Conservation (phyloP, 2,329 filamentous ascomycete species). For the Penicillium sp. region DNA sequence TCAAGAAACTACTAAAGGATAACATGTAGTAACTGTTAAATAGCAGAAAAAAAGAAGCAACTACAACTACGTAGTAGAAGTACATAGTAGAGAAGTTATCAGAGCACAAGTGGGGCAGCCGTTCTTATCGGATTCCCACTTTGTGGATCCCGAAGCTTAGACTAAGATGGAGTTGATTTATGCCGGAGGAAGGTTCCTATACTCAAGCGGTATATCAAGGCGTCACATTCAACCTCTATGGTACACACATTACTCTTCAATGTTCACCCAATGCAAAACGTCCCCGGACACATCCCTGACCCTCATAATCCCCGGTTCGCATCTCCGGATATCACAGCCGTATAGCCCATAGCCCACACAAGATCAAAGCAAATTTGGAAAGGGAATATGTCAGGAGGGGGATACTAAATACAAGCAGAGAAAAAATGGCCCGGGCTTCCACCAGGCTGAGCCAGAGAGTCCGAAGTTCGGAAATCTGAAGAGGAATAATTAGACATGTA, state of each 20-base stretch:
- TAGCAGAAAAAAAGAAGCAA: background rate
- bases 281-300: constrained; percentile 5
- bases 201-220: constrained; percentile 2
- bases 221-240: constrained; percentile 25
- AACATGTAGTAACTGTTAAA: background rate
- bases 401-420: constrained; percentile 29
- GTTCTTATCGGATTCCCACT: background rate
- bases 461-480: constrained; percentile 15
- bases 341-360: constrained; percentile 5
- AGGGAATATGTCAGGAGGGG: constrained; percentile 22
- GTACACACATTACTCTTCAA: constrained; percentile 26
- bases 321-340: constrained; percentile 13
- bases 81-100: background rate
- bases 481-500: constrained; percentile 13
- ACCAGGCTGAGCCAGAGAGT: constrained; percentile 9
- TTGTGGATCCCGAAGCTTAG: background rate
- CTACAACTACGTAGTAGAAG: too few relatives aligned
- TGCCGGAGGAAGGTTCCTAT: background rate
- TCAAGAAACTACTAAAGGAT: background rate
- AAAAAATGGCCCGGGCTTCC: constrained; percentile 18
- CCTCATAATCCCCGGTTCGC: constrained; percentile 7
- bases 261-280: constrained; percentile 13
- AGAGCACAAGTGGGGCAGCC: background rate
- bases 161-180: too few relatives aligned
- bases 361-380: constrained; percentile 13